Conservation (phyloP, 1,284 basidiomycete species). For the Wallemia mellicola region DNA sequence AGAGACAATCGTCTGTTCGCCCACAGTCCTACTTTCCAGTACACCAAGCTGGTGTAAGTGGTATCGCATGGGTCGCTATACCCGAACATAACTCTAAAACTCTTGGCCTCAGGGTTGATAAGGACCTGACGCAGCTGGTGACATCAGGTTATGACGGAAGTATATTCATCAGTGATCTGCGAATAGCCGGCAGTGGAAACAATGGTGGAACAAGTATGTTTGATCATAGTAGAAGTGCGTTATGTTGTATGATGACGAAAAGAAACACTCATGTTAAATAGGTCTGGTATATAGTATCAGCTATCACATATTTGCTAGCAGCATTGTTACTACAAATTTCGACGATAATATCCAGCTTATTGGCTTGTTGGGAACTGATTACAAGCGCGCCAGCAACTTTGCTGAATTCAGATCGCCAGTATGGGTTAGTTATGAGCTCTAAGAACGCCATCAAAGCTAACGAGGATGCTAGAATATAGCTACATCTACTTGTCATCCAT, state of each 20-base stretch:
- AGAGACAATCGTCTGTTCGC: neutral
- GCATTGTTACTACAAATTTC: conserved; percentile 6
- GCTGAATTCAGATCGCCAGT: neutral
- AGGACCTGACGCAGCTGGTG: conserved; percentile 36
- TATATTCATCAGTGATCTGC: conserved; percentile 37
- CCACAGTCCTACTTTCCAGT: neutral
- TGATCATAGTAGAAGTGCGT: conserved; percentile 32
- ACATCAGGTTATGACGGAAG: conserved; percentile 49
- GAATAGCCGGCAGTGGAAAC: conserved; percentile 20
- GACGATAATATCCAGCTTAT: neutral
- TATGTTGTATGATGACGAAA: neutral
- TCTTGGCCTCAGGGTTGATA: conserved; percentile 11
- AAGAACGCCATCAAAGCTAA: conserved; percentile 1
- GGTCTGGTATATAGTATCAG: neutral
- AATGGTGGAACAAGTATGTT: conserved; percentile 24
- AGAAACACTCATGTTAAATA: conserved; percentile 4
- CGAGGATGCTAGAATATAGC: conserved; percentile 25
- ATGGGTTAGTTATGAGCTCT: neutral
- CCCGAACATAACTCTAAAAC: neutral
- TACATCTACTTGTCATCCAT: conserved; percentile 57
- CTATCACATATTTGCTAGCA: conserved; percentile 8
- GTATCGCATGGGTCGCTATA: neutral
- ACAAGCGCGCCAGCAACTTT: neutral
- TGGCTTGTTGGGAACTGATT: neutral
- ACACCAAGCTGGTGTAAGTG: neutral